A percentile compares a stretch with the other conserved stretches of the same genome.
Evolutionary conservation across 2,329 filamentous ascomycete genomes (phyloP).

Genomic region (Dichotomopilus funicola): DNA sequence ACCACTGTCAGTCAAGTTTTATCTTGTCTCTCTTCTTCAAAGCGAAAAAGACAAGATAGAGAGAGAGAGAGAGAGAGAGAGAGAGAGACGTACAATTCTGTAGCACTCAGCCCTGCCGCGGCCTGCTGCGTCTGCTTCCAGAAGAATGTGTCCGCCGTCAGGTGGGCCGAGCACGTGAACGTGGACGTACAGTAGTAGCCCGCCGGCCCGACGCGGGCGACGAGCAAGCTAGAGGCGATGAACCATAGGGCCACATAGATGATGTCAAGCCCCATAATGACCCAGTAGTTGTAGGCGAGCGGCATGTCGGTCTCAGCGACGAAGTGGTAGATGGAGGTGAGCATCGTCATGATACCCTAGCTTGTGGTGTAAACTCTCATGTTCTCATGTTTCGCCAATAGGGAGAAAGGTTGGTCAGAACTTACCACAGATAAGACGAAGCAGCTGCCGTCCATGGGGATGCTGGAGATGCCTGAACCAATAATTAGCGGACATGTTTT

Average conservation of each 20-base stretch:
- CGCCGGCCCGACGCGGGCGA: conserved; percentile 29
- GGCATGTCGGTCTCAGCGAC: conserved; percentile 36
- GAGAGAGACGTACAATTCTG: conserved; percentile 38
- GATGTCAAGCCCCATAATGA: conserved; percentile 44
- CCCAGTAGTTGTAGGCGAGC: conserved; percentile 48
- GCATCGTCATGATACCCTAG: conserved; percentile 35
- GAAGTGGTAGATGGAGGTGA: conserved; percentile 41
- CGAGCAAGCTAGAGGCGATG: conserved; percentile 36
- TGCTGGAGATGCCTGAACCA: background rate
- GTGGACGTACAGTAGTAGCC: conserved; percentile 10
- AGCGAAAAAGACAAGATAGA: background rate
- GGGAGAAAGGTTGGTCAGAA: conserved; percentile 12
- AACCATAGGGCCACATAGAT: conserved; percentile 49
- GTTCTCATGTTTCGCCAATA: background rate
- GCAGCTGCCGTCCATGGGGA: conserved; percentile 32
- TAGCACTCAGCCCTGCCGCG: conserved; percentile 35
- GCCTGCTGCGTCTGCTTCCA: conserved; percentile 28
- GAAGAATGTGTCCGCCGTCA: background rate
- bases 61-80: background rate
- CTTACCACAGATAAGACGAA: conserved; percentile 37
- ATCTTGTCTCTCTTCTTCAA: too few relatives aligned
- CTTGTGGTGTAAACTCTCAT: conserved; percentile 22
- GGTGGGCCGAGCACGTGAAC: background rate
- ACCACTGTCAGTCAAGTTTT: too few relatives aligned
- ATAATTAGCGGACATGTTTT: background rate